Percentiles rank a stretch among this genome's conserved stretches.
These are phyloP conservation scores for Zopfia rhizophila DNA, from an alignment of 2,329 filamentous ascomycete species.

Conservation along the genomic window DNA sequence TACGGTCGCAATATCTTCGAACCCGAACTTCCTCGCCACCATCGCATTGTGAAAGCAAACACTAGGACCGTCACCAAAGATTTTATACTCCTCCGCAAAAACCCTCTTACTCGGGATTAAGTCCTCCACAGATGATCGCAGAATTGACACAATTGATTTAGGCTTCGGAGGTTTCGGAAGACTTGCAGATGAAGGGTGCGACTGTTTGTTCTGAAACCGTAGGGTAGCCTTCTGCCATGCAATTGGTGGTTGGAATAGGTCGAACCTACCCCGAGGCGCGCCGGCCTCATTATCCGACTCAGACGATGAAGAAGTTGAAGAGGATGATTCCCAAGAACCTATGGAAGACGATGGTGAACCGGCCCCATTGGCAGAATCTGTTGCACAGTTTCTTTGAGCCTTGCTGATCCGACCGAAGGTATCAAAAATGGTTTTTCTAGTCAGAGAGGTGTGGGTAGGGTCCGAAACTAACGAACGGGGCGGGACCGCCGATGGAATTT, in stretches of 20 bases:
- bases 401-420: slow-evolving; percentile 65
- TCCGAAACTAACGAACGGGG: slow-evolving; percentile 35
- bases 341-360: slow-evolving; percentile 38
- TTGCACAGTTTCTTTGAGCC: slow-evolving; percentile 13
- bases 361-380: slow-evolving; percentile 36
- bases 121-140: slow-evolving; percentile 68
- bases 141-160: slow-evolving; percentile 78
- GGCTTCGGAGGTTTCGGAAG: slow-evolving; percentile 50
- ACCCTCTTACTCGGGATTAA: slow-evolving; percentile 81
- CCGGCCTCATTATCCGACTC: slow-evolving; percentile 53
- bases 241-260: slow-evolving; percentile 61
- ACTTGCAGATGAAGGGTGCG: slow-evolving; percentile 47
- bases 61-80: slow-evolving; percentile 83
- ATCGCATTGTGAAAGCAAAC: slow-evolving; percentile 86
- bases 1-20: slow-evolving; percentile 77
- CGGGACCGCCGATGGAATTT: slow-evolving; percentile 60
- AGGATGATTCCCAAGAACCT: slow-evolving; percentile 49
- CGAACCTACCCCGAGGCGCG: slow-evolving; percentile 54
- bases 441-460: slow-evolving; percentile 35
- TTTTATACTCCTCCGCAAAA: slow-evolving; percentile 81
- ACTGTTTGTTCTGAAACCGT: slow-evolving; percentile 66
- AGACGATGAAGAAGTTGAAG: slow-evolving; percentile 50
- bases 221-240: slow-evolving; percentile 63
- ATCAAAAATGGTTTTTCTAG: slow-evolving; percentile 67
- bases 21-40: slow-evolving; percentile 77